These are phyloP conservation scores for Bombardia bombarda DNA, from an alignment of 495 filamentous ascomycete genomes.

Conservation along the genomic window DNA sequence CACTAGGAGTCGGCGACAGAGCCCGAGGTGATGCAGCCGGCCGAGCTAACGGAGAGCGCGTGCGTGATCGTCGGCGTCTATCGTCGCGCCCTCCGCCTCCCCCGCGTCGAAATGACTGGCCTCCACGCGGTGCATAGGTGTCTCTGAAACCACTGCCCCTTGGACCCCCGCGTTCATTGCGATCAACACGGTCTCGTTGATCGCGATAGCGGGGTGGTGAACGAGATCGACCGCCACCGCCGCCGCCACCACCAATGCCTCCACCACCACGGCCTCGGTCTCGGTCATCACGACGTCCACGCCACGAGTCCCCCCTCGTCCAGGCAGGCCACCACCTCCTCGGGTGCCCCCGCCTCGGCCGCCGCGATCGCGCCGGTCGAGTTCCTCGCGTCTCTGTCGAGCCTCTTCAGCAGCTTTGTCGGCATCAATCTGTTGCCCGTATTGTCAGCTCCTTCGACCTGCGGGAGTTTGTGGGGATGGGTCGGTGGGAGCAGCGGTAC, in stretches of 20 bases:
- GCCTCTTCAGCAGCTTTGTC: conserved; percentile 74
- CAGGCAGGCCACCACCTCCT: conserved; percentile 42
- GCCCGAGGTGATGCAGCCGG: conserved; percentile 30
- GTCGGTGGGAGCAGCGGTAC: conserved; percentile 31
- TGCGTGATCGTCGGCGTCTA: conserved; percentile 24
- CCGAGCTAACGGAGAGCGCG: conserved; percentile 19
- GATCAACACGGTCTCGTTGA: conserved; percentile 14
- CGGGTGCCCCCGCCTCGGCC: conserved; percentile 46
- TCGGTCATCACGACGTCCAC: conserved; percentile 40
- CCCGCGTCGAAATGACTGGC: conserved; percentile 14
- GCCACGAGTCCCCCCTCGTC: conserved; percentile 29
- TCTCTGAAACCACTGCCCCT: conserved; percentile 19
- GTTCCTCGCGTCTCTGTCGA: conserved; percentile 52
- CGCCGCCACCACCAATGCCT: conserved; percentile 26
- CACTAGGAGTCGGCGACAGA: conserved; percentile 17
- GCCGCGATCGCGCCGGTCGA: conserved; percentile 52
- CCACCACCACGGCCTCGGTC: conserved; percentile 38
- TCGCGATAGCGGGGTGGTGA: conserved; percentile 51
- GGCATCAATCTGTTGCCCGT: conserved; percentile 56
- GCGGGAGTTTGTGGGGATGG: background rate
- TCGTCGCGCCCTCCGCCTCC: conserved; percentile 18
- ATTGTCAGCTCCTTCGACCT: conserved; percentile 9
- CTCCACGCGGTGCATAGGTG: conserved; percentile 23
- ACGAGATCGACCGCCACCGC: conserved; percentile 42
- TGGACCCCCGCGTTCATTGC: conserved; percentile 10